Evolutionary conservation across 2,329 filamentous ascomycete genomes (phyloP).

Genomic region (Colletotrichum abscissum): DNA sequence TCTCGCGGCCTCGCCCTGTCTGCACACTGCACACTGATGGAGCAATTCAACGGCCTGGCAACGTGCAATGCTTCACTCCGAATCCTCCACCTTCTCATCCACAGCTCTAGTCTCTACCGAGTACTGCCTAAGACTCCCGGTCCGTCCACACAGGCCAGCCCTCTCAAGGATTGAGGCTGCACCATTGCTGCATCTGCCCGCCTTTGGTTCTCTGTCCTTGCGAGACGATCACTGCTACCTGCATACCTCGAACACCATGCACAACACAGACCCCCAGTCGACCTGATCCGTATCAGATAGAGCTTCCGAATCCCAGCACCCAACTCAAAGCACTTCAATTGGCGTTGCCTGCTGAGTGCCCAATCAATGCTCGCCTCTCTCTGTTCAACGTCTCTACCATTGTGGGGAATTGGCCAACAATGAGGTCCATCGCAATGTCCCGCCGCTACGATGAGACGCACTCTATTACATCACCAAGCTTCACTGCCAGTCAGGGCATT

Average conservation of each 20-base stretch:
- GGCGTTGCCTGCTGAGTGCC: neutral
- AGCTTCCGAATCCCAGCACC: neutral
- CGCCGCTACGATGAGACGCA: conserved; percentile 7
- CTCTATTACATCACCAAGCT: conserved; percentile 12
- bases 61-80: conserved; percentile 16
- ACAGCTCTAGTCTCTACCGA: conserved; percentile 2
- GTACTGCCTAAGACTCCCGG: neutral
- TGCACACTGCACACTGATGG: conserved; percentile 31
- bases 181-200: conserved; percentile 30
- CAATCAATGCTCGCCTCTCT: neutral
- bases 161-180: conserved; percentile 27
- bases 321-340: neutral
- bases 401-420: conserved; percentile 11
- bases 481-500: neutral
- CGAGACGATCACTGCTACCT: conserved; percentile 22
- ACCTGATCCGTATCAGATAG: conserved; percentile 30
- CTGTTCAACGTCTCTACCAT: conserved; percentile 2
- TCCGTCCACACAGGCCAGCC: conserved; percentile 1
- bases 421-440: conserved; percentile 28
- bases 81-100: neutral
- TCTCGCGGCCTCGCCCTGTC: conserved; percentile 10
- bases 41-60: conserved; percentile 19
- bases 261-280: conserved; percentile 29
- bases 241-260: conserved; percentile 20
- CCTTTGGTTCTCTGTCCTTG: conserved; percentile 9